These are phyloP conservation scores for Penicillium psychrosexuale DNA, from an alignment of 2,329 filamentous ascomycete genomes.

Conservation along the genomic window DNA sequence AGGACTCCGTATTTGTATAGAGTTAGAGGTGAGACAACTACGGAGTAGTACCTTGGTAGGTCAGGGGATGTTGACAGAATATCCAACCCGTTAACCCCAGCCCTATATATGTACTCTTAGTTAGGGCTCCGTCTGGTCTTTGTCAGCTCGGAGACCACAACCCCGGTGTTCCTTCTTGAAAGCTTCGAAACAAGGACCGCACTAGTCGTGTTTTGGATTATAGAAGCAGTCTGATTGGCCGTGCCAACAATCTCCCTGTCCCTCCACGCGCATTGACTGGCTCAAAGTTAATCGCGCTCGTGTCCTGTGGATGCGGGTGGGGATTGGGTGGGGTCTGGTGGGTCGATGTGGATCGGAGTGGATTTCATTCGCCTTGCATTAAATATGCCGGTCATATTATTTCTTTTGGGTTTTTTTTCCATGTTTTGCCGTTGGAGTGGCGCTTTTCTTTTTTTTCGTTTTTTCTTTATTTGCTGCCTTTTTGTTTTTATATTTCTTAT, in stretches of 20 bases:
- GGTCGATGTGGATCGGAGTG: neutral
- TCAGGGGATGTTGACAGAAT: neutral
- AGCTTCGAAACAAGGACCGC: slow-evolving; percentile 1
- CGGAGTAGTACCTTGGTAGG: neutral
- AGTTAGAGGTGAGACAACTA: neutral
- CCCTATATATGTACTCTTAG: too few relatives aligned
- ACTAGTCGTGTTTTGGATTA: neutral
- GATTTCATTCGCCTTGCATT: neutral
- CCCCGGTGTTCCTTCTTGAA: neutral
- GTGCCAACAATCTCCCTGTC: slow-evolving; percentile 69
- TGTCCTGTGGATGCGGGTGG: neutral
- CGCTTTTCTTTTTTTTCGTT: neutral
- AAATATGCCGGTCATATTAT: slow-evolving; percentile 6
- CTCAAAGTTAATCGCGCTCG: neutral
- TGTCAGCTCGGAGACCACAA: too few relatives aligned
- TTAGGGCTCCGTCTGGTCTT: too few relatives aligned
- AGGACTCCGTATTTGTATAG: neutral
- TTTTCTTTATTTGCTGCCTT: neutral
- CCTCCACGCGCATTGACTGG: neutral
- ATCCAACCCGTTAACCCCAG: neutral
- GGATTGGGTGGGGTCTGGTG: accelerated
- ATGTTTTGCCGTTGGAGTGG: neutral
- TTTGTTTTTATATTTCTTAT: neutral
- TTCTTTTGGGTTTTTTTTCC: slow-evolving; percentile 1
- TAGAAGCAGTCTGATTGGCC: slow-evolving; percentile 35